Conservation (phyloP, 164 flowering plant genomes). For the Stephania japonica region DNA sequence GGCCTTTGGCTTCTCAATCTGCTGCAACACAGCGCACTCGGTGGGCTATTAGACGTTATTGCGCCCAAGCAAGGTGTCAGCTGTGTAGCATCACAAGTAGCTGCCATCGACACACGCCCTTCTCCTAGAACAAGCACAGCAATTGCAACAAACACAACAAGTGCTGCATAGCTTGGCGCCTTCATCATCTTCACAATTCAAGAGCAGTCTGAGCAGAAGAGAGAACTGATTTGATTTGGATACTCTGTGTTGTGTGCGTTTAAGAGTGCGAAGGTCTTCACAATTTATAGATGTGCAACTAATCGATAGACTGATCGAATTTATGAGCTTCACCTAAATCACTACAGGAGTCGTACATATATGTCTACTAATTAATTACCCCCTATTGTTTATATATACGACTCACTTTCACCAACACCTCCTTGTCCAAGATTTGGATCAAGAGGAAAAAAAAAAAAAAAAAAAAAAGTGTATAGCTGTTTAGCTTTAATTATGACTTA, state of each 20-base stretch:
- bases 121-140: constrained; percentile 7
- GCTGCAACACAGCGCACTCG: constrained; percentile 18
- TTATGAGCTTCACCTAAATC: background rate
- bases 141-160: constrained; percentile 4
- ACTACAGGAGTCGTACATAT: background rate
- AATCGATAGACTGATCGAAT: too few relatives aligned
- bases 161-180: background rate
- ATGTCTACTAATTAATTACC: background rate
- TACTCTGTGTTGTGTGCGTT: background rate
- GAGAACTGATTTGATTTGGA: background rate
- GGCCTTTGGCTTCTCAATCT: constrained; percentile 22
- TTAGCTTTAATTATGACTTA: background rate
- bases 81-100: constrained; percentile 20
- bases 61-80: constrained; percentile 20
- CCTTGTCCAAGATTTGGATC: background rate
- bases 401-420: background rate
- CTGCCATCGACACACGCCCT: constrained; percentile 15
- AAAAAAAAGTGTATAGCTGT: background rate
- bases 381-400: background rate
- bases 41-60: constrained; percentile 10
- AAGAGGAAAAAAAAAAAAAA: background rate
- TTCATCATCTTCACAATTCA: constrained; percentile 6
- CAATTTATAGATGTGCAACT: background rate
- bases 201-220: background rate
- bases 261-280: background rate